phyloP scores from a whole-genome alignment of 768 basidiomycete genomes.

The Macrolepiota albuminosa region DNA sequence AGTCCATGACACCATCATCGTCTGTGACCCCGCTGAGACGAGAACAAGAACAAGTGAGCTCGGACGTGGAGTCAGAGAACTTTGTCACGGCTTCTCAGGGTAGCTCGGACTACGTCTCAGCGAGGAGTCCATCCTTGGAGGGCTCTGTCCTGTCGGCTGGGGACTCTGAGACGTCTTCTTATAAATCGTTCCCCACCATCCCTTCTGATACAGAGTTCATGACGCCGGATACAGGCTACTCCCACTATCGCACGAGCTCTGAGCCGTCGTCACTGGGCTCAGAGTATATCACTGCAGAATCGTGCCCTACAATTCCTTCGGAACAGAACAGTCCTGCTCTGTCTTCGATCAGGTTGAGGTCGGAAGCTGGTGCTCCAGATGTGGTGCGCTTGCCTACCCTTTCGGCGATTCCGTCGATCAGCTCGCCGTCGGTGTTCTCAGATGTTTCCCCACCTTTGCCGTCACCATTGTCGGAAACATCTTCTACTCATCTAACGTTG shows the following conservation, averaged over 20 bases:
- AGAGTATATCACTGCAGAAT: slow-evolving; percentile 46
- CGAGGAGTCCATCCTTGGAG: slow-evolving; percentile 36
- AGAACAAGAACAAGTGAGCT: slow-evolving; percentile 11
- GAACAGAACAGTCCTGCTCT: slow-evolving; percentile 37
- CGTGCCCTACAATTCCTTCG: slow-evolving; percentile 40
- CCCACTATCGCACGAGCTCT: slow-evolving; percentile 25
- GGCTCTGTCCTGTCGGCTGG: slow-evolving; percentile 45
- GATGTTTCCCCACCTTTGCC: slow-evolving; percentile 15
- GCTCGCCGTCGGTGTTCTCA: slow-evolving; percentile 13
- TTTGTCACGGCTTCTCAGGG: slow-evolving; percentile 43
- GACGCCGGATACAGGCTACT: slow-evolving; percentile 26
- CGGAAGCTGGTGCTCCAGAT: slow-evolving; percentile 25
- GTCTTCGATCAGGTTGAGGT: slow-evolving; percentile 27
- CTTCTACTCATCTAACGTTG: slow-evolving; percentile 13
- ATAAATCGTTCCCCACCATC: slow-evolving; percentile 55
- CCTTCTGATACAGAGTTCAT: slow-evolving; percentile 43
- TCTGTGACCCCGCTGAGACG: slow-evolving; percentile 27
- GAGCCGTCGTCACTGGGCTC: slow-evolving; percentile 26
- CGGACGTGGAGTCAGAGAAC: slow-evolving; percentile 33
- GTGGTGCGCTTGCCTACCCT: slow-evolving; percentile 13
- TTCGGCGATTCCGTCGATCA: slow-evolving; percentile 12
- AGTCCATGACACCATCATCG: slow-evolving; percentile 28
- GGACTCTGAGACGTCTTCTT: slow-evolving; percentile 45
- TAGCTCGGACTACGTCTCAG: slow-evolving; percentile 47
- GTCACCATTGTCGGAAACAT: slow-evolving; percentile 21